A percentile compares a stretch with the other conserved stretches of the same genome.
Conservation (phyloP, 495 filamentous ascomycete species). For the Penicillium roqueforti region DNA sequence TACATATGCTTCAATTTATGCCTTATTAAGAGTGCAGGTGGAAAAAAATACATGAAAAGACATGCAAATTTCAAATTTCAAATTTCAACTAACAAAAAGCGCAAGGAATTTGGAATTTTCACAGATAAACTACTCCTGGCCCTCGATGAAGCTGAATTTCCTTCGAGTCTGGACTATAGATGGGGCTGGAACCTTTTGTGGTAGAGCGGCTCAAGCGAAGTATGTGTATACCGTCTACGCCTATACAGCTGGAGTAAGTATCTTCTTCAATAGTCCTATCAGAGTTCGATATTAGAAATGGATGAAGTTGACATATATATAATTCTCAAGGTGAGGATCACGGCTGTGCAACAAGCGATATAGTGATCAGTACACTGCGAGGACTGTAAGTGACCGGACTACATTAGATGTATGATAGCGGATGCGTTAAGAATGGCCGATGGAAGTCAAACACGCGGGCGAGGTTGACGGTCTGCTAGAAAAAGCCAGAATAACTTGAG, state of each 20-base stretch:
- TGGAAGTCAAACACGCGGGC: background rate
- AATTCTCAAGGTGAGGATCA: background rate
- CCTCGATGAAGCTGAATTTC: background rate
- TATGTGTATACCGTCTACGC: background rate
- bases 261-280: background rate
- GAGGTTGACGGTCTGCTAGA: conserved; percentile 18
- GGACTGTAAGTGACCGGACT: background rate
- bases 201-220: background rate
- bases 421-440: background rate
- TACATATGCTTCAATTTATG: background rate
- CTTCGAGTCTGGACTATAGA: background rate
- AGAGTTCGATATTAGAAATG: background rate
- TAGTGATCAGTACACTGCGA: background rate
- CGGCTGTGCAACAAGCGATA: background rate
- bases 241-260: background rate
- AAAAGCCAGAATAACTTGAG: conserved; percentile 7
- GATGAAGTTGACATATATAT: background rate
- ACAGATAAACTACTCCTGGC: background rate
- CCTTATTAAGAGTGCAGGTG: too few species aligned
- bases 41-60: background rate
- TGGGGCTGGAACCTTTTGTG: background rate
- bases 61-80: background rate
- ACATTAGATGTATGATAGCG: background rate
- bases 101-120: background rate
- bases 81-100: background rate